Conservation (phyloP, 306 rosid species). For the Lithocarpus polystachyus region DNA sequence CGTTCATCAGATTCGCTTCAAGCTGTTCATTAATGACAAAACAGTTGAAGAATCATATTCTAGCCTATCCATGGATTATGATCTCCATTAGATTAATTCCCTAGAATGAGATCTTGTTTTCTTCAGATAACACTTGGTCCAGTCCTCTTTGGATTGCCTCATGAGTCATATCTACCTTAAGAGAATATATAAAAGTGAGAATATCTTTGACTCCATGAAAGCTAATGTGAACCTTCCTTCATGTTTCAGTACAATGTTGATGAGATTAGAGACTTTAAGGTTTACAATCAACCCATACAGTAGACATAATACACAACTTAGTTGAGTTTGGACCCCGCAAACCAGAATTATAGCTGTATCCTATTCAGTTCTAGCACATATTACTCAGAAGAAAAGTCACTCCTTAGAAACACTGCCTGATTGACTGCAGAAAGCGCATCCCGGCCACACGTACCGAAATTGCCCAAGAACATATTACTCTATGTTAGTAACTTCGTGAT, state of each 20-base stretch:
- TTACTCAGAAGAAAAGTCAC: neutral
- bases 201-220: neutral
- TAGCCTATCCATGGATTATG: neutral
- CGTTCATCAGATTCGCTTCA: neutral
- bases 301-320: too few species aligned
- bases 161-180: neutral
- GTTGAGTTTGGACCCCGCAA: too few species aligned
- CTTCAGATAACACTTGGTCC: neutral
- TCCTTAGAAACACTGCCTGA: neutral
- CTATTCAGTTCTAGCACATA: neutral
- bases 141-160: neutral
- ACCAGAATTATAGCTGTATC: too few species aligned
- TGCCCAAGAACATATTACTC: neutral
- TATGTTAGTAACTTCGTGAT: too few species aligned
- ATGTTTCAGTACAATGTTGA: neutral
- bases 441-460: neutral
- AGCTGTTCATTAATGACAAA: slow-evolving; percentile 5
- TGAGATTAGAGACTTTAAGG: too few species aligned
- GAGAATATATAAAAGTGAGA: neutral
- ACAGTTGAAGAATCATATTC: slow-evolving; percentile 4
- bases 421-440: neutral
- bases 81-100: slow-evolving; percentile 1
- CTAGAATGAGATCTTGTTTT: neutral
- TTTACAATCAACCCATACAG: too few species aligned
- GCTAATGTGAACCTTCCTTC: neutral